Evolutionary conservation across 441 rosid genomes (phyloP), one percentile per base, ranked within the genome.

Genomic region (Syzygium malaccense): DNA sequence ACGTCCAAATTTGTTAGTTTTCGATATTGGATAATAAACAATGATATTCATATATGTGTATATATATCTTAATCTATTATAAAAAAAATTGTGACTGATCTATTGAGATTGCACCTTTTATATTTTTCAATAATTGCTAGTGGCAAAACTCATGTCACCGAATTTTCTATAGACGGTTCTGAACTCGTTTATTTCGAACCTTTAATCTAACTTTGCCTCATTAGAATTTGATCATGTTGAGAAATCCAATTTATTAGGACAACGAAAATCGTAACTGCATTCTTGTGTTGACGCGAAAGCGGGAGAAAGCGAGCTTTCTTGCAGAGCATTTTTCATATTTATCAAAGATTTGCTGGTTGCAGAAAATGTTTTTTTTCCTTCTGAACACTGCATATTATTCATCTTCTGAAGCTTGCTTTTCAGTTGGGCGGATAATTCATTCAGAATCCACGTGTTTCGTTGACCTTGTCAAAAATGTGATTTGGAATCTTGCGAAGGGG

Each of bases 111-210:
- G 25, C 78, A 18, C 1, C 8, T 20, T 56, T 20, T 20, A 56
- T 56, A 18, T 33, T 33, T 10, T 0, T 37, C 14, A 68, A 7
- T 8, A 33, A 32, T 68, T 68, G 13, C 25, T 3, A 45, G 25
- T 18, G 79, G 23, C 26, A 68, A 64, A 30, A 64, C 41, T 64
- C 23, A 30, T 8, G 17, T 2, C 23, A 0, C 3, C 1, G 25
- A 20, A 9, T 0, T 32, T 32, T 32, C 14, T 5, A 45, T 45
- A 32, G 32, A 18, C 7, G 25, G 19, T 32, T 33, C 5, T 11
- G 6, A 19, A 17, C 4, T 0, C 49, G 28, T 0, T 71, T 11
- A 11, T 71, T 11, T 71, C 28, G 15, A 37, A 5, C 80, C 4
- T 37, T 13, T 1, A 48, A 68, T 19, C 49, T 48, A 68, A 37